Evolutionary conservation across 163 green algal species (phyloP), one percentile per base, ranked within the genome.

Genomic region (Scenedesmus sp.): DNA sequence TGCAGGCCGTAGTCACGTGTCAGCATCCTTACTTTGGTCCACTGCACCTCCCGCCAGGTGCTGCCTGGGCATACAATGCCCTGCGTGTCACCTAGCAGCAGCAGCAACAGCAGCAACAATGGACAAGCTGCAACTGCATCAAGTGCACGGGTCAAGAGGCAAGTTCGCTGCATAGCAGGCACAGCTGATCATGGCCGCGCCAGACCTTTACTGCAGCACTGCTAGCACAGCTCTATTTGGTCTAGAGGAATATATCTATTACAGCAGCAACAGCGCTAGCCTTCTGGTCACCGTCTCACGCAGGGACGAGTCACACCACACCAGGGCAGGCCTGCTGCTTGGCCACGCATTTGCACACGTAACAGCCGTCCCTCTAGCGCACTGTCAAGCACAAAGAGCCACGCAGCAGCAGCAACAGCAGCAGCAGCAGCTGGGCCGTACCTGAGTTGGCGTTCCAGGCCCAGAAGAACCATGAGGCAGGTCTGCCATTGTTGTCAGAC

Each of bases 361-460:
- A 56, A 7, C 56, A 70, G 16, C 56, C n/a, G 56, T n/a, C 56
- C 13, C 20, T 70, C 1, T 6, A 70, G 22, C 56, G n/a, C 56
- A 61, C 22, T 70, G 2, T 9, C 12, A n/a, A 4, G 20, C 56
- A 70, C 12, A 20, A 65, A 26, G 53, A 65, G 30, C 1, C 15
- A n/a, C 6, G 56, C 9, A 70, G n/a, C 61, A 76, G n/a, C 24
- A 22, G 70, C 70, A 4, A 76, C 20, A 43, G 35, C 0, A 16
- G 40, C 79, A 85, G 79, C 10, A 59, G 79, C 30, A 89, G 35
- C 59, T 35, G 78, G 15, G 43, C 24, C 78, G 30, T 65, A 83
- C 85, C 85, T 89, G 85, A 89, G 44, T 89, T 89, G n/a, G 85
- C 85, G 40, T 89, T 89, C 85, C 85, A 89, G 3, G 85, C 85